These are phyloP conservation scores for Polytrichum commune DNA, from an alignment of 225 moss, liverwort and hornwort genomes.

Conservation along the genomic window DNA sequence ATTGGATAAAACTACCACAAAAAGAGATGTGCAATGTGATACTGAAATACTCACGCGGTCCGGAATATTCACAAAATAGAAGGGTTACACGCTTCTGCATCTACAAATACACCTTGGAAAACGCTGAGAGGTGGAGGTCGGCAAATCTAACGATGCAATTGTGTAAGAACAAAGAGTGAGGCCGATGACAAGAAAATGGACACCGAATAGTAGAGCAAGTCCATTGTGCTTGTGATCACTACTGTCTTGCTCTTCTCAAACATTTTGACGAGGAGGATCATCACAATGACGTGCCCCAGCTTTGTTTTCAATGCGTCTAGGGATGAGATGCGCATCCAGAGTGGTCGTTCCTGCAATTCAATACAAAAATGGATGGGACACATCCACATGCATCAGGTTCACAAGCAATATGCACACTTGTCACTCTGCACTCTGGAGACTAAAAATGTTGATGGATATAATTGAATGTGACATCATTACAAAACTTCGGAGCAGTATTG, in stretches of 20 bases:
- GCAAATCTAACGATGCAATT: conserved; percentile 6
- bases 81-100: too few relatives aligned
- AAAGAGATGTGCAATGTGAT: too few relatives aligned
- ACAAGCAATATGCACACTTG: background rate
- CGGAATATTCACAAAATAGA: too few relatives aligned
- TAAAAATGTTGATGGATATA: background rate
- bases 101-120: too few relatives aligned
- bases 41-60: too few relatives aligned
- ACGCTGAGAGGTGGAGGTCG: fast-evolving
- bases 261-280: conserved; percentile 54
- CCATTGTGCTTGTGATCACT: conserved; percentile 24
- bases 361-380: background rate
- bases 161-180: conserved; percentile 36
- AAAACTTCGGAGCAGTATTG: background rate
- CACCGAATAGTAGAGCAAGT: conserved; percentile 42
- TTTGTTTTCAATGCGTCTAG: conserved; percentile 53
- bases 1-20: too few relatives aligned
- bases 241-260: conserved; percentile 63
- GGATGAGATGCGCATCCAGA: conserved; percentile 47
- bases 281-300: conserved; percentile 60
- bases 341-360: conserved; percentile 35
- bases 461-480: background rate
- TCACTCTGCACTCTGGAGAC: background rate
- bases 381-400: too few relatives aligned
- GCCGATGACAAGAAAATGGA: conserved; percentile 50